Conservation (phyloP, 2,329 filamentous ascomycete genomes). For the Cladophialophora yegresii region DNA sequence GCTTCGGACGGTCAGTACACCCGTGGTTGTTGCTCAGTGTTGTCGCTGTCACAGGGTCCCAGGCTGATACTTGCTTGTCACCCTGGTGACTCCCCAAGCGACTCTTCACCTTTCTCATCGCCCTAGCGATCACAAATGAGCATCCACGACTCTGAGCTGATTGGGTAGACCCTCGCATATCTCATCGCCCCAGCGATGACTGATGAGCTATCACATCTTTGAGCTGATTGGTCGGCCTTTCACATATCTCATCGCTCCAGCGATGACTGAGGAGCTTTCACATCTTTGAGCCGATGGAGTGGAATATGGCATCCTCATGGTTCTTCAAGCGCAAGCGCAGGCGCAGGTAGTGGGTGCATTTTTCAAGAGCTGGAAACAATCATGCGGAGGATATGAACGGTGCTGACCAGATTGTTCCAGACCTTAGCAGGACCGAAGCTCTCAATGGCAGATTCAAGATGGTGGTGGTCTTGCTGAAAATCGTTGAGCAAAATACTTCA, state of each 20-base stretch:
- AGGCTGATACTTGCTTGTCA: not conserved
- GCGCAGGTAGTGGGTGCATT: not conserved
- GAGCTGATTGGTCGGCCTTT: not conserved
- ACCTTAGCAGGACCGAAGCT: not conserved
- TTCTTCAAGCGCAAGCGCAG: not conserved
- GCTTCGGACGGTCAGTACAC: not conserved
- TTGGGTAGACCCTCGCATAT: not conserved
- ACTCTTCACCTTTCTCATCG: not conserved
- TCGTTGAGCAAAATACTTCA: not conserved
- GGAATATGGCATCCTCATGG: not conserved
- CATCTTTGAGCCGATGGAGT: not conserved
- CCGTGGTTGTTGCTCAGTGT: not conserved
- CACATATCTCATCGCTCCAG: not conserved
- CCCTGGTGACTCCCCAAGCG: no score
- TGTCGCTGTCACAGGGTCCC: not conserved
- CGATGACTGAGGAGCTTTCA: not conserved
- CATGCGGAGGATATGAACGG: not conserved
- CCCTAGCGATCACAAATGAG: not conserved
- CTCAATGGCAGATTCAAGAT: no score
- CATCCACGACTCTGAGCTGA: not conserved
- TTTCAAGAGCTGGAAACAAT: not conserved
- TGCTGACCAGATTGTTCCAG: no score
- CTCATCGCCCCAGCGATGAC: not conserved
- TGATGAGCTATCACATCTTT: not conserved
- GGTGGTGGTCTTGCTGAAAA: not conserved